phyloP scores from a whole-genome alignment of 345 rosid genomes.

The Nasturtium officinale region DNA sequence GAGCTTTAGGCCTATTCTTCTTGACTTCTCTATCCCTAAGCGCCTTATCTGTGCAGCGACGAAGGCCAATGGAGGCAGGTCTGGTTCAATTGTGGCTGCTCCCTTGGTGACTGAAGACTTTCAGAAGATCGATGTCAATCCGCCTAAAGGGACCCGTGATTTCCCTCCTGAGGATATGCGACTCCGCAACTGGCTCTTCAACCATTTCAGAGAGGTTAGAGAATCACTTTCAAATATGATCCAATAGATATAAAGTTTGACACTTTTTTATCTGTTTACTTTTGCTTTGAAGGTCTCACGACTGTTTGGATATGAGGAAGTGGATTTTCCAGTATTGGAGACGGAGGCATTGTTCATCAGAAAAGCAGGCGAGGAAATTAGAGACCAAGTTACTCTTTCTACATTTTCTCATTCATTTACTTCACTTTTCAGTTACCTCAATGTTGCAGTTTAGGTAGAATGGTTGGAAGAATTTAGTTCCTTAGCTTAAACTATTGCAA shows the following conservation, averaged over 20 bases:
- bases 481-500: conserved; percentile 17
- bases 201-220: conserved; percentile 77
- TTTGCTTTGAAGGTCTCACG: conserved; percentile 59
- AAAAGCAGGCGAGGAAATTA: conserved; percentile 95
- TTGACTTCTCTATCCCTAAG: conserved; percentile 35
- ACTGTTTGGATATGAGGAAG: conserved; percentile 83
- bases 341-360: conserved; percentile 82
- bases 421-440: background rate
- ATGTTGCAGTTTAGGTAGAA: background rate
- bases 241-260: background rate
- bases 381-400: conserved; percentile 66
- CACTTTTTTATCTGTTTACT: background rate
- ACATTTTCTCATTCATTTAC: background rate
- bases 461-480: background rate
- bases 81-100: conserved; percentile 63
- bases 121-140: conserved; percentile 79
- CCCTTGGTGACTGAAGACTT: conserved; percentile 50
- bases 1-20: conserved; percentile 46
- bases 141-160: conserved; percentile 93
- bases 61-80: conserved; percentile 52
- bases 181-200: conserved; percentile 86
- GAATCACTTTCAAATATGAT: background rate
- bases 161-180: conserved; percentile 96
- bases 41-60: conserved; percentile 44
- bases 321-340: conserved; percentile 87